phyloP scores from a whole-genome alignment of 225 moss, liverwort and hornwort genomes.

The Pseudoscleropodium purum region DNA sequence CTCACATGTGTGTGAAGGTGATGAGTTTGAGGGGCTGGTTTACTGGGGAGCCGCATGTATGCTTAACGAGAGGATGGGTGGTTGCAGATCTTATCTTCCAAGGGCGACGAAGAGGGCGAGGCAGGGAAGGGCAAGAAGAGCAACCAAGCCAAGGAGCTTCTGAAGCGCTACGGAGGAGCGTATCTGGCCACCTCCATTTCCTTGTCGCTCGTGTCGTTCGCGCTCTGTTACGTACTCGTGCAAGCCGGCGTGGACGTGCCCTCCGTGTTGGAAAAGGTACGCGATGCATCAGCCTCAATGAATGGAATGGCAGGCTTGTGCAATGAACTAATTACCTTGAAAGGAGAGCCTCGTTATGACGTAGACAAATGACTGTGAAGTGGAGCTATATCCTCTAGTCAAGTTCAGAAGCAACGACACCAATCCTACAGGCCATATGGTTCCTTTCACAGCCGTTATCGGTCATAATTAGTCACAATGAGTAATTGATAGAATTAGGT shows the following conservation, averaged over 20 bases:
- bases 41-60: neutral
- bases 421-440: neutral
- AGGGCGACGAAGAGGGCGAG: slow-evolving; percentile 27
- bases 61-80: neutral
- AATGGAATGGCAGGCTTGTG: neutral
- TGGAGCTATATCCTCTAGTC: neutral
- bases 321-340: neutral
- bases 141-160: slow-evolving; percentile 77
- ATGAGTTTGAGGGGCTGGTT: neutral
- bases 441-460: neutral
- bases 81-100: slow-evolving; percentile 65
- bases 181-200: slow-evolving; percentile 90
- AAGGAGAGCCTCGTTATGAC: neutral
- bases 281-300: neutral
- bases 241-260: slow-evolving; percentile 78
- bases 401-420: neutral
- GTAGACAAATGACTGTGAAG: neutral
- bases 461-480: neutral
- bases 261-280: slow-evolving; percentile 61
- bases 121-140: slow-evolving; percentile 30
- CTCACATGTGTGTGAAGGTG: neutral
- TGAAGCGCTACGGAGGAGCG: slow-evolving; percentile 86
- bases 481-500: neutral
- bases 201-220: slow-evolving; percentile 73
- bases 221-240: slow-evolving; percentile 77